These are phyloP conservation scores for Amaranthus cruentus DNA, from an alignment of 148 eudicot genomes.

Conservation along the genomic window DNA sequence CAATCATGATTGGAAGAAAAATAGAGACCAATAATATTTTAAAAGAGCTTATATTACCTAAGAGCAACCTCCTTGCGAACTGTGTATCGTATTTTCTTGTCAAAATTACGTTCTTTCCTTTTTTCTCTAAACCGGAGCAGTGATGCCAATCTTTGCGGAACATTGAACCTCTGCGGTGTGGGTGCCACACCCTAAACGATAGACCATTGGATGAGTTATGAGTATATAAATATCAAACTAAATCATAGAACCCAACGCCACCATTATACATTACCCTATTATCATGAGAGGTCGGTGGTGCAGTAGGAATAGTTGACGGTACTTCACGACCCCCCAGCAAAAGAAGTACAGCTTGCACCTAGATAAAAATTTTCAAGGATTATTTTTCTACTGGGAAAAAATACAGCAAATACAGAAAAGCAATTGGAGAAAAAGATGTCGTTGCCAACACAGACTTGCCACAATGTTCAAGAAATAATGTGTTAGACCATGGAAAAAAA, in stretches of 20 bases:
- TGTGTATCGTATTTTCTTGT: constrained; percentile 78
- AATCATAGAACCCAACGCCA: constrained; percentile 5
- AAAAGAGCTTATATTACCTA: constrained; percentile 34
- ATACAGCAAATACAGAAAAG: not conserved
- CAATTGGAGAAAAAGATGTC: too few relatives aligned
- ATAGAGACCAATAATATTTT: too few relatives aligned
- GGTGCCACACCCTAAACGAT: constrained; percentile 43
- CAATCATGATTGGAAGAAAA: too few relatives aligned
- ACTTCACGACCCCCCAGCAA: constrained; percentile 72
- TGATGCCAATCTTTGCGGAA: constrained; percentile 74
- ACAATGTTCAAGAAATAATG: too few relatives aligned
- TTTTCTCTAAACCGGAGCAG: constrained; percentile 75
- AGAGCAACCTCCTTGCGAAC: constrained; percentile 86
- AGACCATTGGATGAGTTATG: not conserved
- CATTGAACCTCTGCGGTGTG: constrained; percentile 53
- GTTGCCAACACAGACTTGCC: too few relatives aligned
- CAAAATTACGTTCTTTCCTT: constrained; percentile 71
- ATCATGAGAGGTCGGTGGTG: constrained; percentile 36
- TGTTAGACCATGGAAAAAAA: too few relatives aligned
- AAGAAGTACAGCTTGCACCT: constrained; percentile 84
- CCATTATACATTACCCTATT: constrained; percentile 38
- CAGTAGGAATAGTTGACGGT: constrained; percentile 49
- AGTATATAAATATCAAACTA: not conserved
- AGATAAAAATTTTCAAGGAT: constrained; percentile 20
- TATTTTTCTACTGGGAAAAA: not conserved